Evolutionary conservation across 2,329 filamentous ascomycete genomes (phyloP), one percentile per base, ranked within the genome.

Genomic region (Niveomyces coronatus): DNA sequence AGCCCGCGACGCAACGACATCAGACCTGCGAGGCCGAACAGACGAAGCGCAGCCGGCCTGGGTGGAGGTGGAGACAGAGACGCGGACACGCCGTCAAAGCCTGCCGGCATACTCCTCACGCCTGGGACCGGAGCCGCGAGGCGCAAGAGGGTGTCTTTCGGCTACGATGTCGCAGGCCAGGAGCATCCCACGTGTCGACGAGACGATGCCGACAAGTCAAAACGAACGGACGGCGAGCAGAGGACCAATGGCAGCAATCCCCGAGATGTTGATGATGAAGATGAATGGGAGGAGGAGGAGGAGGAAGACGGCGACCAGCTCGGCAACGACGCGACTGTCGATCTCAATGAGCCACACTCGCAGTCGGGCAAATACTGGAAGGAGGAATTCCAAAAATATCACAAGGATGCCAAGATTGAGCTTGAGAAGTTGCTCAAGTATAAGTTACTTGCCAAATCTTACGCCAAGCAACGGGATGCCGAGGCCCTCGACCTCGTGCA

Each of bases 361-460:
- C 73, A 81, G 42, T 86, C 82, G 4, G 83, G 82, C 6, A 77
- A 73, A 49, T 87, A 83, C 58, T 89, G 84, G 84, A 88, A 88
- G 58, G 70, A 74, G 17, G 75, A 86, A 52, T 88, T 83, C 49
- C 72, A 85, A 47, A 72, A 69, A 39, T 89, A 88, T 51, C 77
- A 84, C 34, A 68, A 75, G 31, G 80, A 82, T 45, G 83, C 82
- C 45, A 76, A 76, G 55, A 70, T 68, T 30, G 81, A 88, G 56
- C 79, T 87, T 67, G 78, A 79, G 62, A 85, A 82, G 61, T 67
- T 89, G 52, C 71, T 88, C 53, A 76, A 76, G 53, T 88, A 87
- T 65, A 85, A 87, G 63, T 76, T 84, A 53, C 67, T 85, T 44
- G 82, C 83, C 41, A 88, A 85, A 60, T 80, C 78, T 39, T 88